A percentile compares a stretch with the other conserved stretches of the same genome.
Conservation (phyloP, 2,329 filamentous ascomycete genomes). For the Amylocarpus encephaloides region DNA sequence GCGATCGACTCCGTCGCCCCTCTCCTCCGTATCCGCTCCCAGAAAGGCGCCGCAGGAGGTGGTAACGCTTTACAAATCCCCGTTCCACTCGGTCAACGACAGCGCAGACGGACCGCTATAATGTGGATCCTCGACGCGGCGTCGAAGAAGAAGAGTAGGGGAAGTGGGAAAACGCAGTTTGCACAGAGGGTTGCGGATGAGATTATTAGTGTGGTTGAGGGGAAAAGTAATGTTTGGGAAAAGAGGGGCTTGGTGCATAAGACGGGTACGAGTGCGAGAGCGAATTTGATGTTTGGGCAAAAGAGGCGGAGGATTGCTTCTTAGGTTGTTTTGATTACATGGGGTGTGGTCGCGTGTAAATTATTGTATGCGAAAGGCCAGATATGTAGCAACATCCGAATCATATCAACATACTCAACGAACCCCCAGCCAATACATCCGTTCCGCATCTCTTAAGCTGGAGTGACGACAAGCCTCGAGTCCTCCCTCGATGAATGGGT, state of each 20-base stretch:
- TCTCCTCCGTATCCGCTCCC: slow-evolving; percentile 69
- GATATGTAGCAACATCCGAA: too few relatives aligned
- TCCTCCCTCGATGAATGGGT: too few relatives aligned
- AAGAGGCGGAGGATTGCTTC: slow-evolving; percentile 26
- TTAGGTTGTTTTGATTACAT: not conserved
- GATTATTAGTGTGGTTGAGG: slow-evolving; percentile 81
- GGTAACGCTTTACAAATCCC: slow-evolving; percentile 80
- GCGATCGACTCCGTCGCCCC: slow-evolving; percentile 92
- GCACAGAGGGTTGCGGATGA: slow-evolving; percentile 78
- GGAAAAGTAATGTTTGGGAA: slow-evolving; percentile 78
- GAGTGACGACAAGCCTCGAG: too few relatives aligned
- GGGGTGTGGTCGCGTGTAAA: slow-evolving; percentile 4
- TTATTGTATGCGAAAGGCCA: slow-evolving; percentile 12
- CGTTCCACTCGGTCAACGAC: slow-evolving; percentile 64
- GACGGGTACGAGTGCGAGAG: slow-evolving; percentile 68
- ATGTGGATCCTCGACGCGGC: slow-evolving; percentile 86
- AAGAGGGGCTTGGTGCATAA: slow-evolving; percentile 73
- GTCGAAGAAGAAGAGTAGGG: slow-evolving; percentile 66
- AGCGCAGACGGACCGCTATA: slow-evolving; percentile 72
- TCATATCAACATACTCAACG: too few relatives aligned
- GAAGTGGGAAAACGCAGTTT: slow-evolving; percentile 66
- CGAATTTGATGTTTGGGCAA: slow-evolving; percentile 52
- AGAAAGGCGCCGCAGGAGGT: slow-evolving; percentile 77
- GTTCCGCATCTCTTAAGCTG: too few relatives aligned
- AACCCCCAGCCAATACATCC: too few relatives aligned